Conservation (phyloP, 306 rosid genomes). For the Comarum palustre region DNA sequence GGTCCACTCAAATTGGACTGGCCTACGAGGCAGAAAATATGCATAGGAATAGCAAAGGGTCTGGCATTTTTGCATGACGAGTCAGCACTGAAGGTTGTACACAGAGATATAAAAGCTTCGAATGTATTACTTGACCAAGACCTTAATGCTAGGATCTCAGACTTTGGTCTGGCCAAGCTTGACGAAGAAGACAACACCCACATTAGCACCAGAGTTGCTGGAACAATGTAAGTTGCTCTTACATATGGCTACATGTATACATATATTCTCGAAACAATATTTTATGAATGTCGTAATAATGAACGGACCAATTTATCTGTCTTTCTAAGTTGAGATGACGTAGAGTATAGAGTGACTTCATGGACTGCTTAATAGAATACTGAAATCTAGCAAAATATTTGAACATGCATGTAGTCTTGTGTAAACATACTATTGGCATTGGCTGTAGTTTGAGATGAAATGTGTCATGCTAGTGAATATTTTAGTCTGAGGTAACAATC, state of each 20-base stretch:
- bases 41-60: constrained; percentile 55
- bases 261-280: background rate
- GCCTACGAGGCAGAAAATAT: constrained; percentile 30
- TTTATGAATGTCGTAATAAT: background rate
- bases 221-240: constrained; percentile 43
- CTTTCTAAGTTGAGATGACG: background rate
- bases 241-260: too few species aligned
- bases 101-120: constrained; percentile 43
- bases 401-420: background rate
- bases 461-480: background rate
- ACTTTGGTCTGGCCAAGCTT: constrained; percentile 59
- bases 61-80: constrained; percentile 47
- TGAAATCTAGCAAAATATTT: background rate
- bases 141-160: constrained; percentile 52
- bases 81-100: constrained; percentile 34
- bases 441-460: background rate
- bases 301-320: background rate
- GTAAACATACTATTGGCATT: background rate
- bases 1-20: constrained; percentile 16
- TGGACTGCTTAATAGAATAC: background rate
- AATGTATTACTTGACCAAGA: constrained; percentile 45
- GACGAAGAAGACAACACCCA: constrained; percentile 30
- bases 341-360: background rate
- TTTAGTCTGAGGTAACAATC: background rate
- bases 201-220: constrained; percentile 49